Evolutionary conservation across 164 flowering plant species (phyloP).

Genomic region (Chloranthus sessilifolius): DNA sequence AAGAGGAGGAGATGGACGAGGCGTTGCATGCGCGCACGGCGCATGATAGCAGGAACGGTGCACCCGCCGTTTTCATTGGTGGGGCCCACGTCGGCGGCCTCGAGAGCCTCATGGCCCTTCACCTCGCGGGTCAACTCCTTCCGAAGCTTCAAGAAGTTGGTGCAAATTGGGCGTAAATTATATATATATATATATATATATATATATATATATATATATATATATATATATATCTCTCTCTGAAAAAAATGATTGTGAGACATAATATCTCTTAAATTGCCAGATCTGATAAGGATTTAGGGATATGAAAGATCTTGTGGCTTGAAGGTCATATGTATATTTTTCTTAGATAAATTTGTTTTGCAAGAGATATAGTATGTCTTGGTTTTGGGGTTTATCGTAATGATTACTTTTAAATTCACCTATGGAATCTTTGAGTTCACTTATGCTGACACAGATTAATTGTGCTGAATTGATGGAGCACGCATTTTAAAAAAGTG

Average conservation of each 20-base stretch:
- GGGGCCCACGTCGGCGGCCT: constrained; percentile 72
- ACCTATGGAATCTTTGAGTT: too few species aligned
- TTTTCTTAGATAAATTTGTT: neutral
- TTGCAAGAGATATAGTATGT: too few species aligned
- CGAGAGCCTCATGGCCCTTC: constrained; percentile 71
- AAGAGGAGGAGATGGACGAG: constrained; percentile 59
- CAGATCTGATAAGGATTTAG: neutral
- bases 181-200: too few species aligned
- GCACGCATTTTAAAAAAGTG: too few species aligned
- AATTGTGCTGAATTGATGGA: too few species aligned
- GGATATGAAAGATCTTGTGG: neutral
- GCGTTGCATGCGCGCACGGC: neutral
- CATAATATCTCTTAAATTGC: neutral
- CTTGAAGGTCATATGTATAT: neutral
- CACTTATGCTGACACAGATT: too few species aligned
- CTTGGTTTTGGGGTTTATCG: too few species aligned
- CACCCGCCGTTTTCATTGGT: constrained; percentile 78
- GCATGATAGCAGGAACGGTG: constrained; percentile 6
- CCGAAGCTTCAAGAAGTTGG: constrained; percentile 65
- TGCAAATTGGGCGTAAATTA: constrained; percentile 35
- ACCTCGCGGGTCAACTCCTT: constrained; percentile 61
- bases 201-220: too few species aligned
- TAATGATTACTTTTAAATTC: too few species aligned
- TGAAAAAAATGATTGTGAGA: too few species aligned
- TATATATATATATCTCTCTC: too few species aligned